Evolutionary conservation across 2,329 filamentous ascomycete species (phyloP).

Genomic region (Colletotrichum siamense): DNA sequence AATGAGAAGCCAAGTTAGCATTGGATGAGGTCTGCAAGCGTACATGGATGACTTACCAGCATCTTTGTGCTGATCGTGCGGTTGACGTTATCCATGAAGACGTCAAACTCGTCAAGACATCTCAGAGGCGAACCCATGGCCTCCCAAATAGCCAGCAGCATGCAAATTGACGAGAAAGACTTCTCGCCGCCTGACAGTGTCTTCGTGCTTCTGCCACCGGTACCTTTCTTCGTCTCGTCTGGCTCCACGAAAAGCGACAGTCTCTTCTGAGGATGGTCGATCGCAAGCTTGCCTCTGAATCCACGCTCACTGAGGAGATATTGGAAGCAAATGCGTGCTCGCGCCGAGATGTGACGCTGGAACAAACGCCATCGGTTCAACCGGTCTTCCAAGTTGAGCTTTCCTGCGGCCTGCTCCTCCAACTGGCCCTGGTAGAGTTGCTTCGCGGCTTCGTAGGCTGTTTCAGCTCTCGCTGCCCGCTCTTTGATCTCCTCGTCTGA

Average conservation of each 20-base stretch:
- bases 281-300: constrained; percentile 81
- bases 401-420: constrained; percentile 49
- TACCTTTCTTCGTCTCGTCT: constrained; percentile 71
- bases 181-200: constrained; percentile 97
- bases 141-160: constrained; percentile 93
- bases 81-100: constrained; percentile 99
- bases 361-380: constrained; percentile 81
- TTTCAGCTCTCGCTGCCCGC: constrained; percentile 44
- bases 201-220: constrained; percentile 81
- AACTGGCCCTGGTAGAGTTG: constrained; percentile 45
- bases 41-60: constrained; percentile 68
- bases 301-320: constrained; percentile 89
- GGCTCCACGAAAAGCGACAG: constrained; percentile 81
- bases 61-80: constrained; percentile 91
- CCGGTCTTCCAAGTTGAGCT: constrained; percentile 70
- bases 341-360: constrained; percentile 82
- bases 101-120: constrained; percentile 97
- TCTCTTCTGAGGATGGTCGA: constrained; percentile 77
- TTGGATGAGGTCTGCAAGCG: background rate
- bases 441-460: constrained; percentile 45
- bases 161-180: constrained; percentile 95
- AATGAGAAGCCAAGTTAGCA: background rate
- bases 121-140: constrained; percentile 96
- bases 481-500: constrained; percentile 69
- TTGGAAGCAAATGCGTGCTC: constrained; percentile 83